These are phyloP conservation scores for Larix sibirica DNA, from an alignment of 83 land plant genomes.

Conservation along the genomic window DNA sequence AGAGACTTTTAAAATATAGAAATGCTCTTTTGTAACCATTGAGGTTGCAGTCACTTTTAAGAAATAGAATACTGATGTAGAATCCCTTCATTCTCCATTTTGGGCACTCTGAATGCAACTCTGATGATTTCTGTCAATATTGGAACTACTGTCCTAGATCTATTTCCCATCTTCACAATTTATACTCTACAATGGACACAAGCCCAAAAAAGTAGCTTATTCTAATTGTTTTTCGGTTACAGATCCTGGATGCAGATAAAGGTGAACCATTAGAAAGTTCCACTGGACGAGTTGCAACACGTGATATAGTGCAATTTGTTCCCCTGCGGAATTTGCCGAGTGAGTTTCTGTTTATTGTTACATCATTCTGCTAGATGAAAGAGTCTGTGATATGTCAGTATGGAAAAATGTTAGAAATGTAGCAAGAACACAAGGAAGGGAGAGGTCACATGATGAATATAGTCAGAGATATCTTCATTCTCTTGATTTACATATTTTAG, in stretches of 20 bases:
- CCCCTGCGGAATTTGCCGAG: constrained; percentile 72
- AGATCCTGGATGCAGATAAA: constrained; percentile 75
- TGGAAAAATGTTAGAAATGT: not conserved
- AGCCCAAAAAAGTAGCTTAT: not conserved
- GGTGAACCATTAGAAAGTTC: constrained; percentile 64
- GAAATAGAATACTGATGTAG: too few relatives aligned
- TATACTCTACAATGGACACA: not conserved
- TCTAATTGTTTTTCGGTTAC: constrained; percentile 1
- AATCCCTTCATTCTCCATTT: too few relatives aligned
- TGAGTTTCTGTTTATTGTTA: constrained; percentile 27
- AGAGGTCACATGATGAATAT: not conserved
- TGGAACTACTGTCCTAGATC: not conserved
- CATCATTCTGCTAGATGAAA: not conserved
- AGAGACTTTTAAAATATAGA: not conserved
- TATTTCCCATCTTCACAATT: not conserved
- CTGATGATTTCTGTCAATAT: not conserved
- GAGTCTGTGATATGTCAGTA: not conserved
- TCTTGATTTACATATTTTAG: not conserved
- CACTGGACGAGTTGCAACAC: constrained; percentile 71
- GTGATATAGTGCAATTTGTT: constrained; percentile 96
- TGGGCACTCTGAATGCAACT: too few relatives aligned
- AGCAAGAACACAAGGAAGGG: not conserved
- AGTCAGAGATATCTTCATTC: constrained; percentile 1
- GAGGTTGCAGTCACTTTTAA: too few relatives aligned
- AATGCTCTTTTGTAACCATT: not conserved